Conservation (phyloP, 768 basidiomycete genomes). For the Dacryopinax spathularia region DNA sequence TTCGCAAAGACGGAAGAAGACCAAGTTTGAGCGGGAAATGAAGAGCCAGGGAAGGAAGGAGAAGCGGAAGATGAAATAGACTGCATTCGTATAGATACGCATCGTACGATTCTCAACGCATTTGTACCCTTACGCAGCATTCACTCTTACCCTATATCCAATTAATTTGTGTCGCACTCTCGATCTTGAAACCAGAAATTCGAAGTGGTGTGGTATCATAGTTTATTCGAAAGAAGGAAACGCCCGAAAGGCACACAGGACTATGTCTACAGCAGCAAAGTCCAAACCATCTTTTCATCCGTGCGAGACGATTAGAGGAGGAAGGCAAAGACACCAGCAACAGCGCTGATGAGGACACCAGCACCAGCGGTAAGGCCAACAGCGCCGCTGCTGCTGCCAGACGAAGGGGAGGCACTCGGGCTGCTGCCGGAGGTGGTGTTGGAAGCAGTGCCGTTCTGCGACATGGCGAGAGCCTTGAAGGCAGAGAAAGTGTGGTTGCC, state of each 20-base stretch:
- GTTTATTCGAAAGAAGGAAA: too few relatives aligned
- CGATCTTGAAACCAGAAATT: too few relatives aligned
- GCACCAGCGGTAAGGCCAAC: not conserved
- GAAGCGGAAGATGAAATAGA: not conserved
- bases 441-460: not conserved
- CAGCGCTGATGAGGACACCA: not conserved
- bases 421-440: not conserved
- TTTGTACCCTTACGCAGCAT: too few relatives aligned
- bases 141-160: too few relatives aligned
- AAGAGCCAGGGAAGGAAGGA: slow-evolving; percentile 9
- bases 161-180: too few relatives aligned
- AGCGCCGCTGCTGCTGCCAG: not conserved
- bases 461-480: slow-evolving; percentile 31
- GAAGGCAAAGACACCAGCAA: not conserved
- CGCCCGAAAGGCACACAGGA: too few relatives aligned
- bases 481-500: slow-evolving; percentile 44
- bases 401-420: too few relatives aligned
- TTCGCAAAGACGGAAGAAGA: slow-evolving; percentile 12
- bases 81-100: too few relatives aligned
- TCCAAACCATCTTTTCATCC: not conserved
- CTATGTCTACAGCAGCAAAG: not conserved
- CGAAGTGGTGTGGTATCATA: too few relatives aligned
- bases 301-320: not conserved
- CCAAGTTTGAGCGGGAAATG: slow-evolving; percentile 19
- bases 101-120: too few relatives aligned